Evolutionary conservation across 2,329 filamentous ascomycete species (phyloP).

Genomic region (Fusarium annulatum): DNA sequence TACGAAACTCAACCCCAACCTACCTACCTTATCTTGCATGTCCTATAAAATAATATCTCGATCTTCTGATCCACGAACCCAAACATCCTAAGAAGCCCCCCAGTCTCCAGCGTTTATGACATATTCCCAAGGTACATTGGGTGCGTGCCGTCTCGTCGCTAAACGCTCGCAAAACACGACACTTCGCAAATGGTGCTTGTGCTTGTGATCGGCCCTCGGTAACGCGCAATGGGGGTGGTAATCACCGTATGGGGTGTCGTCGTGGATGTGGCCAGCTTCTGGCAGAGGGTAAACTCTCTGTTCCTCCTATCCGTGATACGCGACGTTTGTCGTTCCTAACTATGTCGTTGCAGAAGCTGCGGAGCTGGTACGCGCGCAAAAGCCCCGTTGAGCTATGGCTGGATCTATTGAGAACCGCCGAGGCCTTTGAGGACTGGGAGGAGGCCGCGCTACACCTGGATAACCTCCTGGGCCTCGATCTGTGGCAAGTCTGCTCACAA

Average conservation of each 20-base stretch:
- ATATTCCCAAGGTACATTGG: constrained; percentile 24
- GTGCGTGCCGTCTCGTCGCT: constrained; percentile 31
- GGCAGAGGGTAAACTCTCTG: constrained; percentile 65
- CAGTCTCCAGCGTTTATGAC: constrained; percentile 29
- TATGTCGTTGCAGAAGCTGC: constrained; percentile 67
- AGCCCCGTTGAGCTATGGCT: constrained; percentile 74
- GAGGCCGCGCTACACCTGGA: constrained; percentile 86
- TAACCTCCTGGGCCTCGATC: constrained; percentile 79
- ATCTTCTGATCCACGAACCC: not conserved
- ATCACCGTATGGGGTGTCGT: constrained; percentile 67
- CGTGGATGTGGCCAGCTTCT: constrained; percentile 70
- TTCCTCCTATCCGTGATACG: constrained; percentile 7
- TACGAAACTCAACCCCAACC: constrained; percentile 34
- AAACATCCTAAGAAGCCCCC: constrained; percentile 3
- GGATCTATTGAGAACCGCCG: constrained; percentile 72
- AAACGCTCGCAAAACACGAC: constrained; percentile 19
- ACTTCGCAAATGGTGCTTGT: constrained; percentile 44
- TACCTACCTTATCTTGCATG: constrained; percentile 18
- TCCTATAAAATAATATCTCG: constrained; percentile 9
- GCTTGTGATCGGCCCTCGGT: constrained; percentile 50
- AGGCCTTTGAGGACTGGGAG: constrained; percentile 87
- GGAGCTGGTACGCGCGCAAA: constrained; percentile 73
- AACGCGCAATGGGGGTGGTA: constrained; percentile 56
- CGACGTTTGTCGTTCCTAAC: constrained; percentile 16
- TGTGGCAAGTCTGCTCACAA: constrained; percentile 68